These are phyloP conservation scores for Dictyostelium brefeldianum DNA, from an alignment of 78 protist species.

Conservation along the genomic window DNA sequence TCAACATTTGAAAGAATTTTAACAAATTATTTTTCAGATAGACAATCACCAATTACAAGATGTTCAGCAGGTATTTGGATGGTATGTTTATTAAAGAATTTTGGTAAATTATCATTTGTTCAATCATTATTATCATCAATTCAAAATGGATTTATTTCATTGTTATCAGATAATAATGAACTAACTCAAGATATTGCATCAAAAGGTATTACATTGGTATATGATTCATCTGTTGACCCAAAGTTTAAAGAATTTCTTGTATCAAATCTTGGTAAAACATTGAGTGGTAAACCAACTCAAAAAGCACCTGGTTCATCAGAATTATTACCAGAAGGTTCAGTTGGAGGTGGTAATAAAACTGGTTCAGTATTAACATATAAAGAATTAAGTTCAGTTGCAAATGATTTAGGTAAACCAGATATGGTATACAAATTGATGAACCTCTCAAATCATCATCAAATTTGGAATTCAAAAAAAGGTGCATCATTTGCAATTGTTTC, in stretches of 20 bases:
- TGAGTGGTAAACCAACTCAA: constrained; percentile 72
- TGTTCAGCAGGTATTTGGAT: constrained; percentile 83
- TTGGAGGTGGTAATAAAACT: constrained; percentile 36
- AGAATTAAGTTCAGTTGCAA: constrained; percentile 62
- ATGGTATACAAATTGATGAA: constrained; percentile 88
- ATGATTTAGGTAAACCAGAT: constrained; percentile 88
- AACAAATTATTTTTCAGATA: constrained; percentile 57
- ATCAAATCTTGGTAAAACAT: constrained; percentile 57
- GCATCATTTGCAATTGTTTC: constrained; percentile 85
- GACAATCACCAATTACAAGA: constrained; percentile 82
- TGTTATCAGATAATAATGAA: constrained; percentile 78
- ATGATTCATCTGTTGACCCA: constrained; percentile 65
- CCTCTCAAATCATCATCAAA: constrained; percentile 78
- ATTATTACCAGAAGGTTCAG: constrained; percentile 69
- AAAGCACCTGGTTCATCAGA: constrained; percentile 78
- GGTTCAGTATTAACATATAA: constrained; percentile 55
- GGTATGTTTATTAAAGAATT: constrained; percentile 66
- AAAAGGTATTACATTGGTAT: constrained; percentile 79
- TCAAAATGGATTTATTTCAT: constrained; percentile 81
- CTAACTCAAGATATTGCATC: constrained; percentile 87
- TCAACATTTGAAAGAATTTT: constrained; percentile 43
- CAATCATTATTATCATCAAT: constrained; percentile 40
- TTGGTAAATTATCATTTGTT: constrained; percentile 33
- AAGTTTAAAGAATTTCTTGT: constrained; percentile 65
- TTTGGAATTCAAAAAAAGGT: constrained; percentile 89